Percentiles rank a stretch among this genome's conserved stretches.
phyloP scores from a whole-genome alignment of 1,139 yeast species.

The Protomyces gravidus region DNA sequence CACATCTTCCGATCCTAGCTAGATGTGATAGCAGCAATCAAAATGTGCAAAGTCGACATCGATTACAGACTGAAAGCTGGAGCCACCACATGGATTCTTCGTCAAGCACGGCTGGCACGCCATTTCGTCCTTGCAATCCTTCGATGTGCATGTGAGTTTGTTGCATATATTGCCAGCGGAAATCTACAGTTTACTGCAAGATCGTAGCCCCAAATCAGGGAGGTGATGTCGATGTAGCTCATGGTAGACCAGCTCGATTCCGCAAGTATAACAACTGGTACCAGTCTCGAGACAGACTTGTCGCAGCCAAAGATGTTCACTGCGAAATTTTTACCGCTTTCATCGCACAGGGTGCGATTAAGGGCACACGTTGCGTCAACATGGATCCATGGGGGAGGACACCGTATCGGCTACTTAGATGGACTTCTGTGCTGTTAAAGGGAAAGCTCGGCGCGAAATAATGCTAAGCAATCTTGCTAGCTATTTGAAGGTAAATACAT shows the following conservation, averaged over 20 bases:
- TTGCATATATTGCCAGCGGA: constrained; percentile 4
- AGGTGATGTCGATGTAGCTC: constrained; percentile 19
- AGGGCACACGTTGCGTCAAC: constrained; percentile 14
- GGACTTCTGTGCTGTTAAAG: too few relatives aligned
- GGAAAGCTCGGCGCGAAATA: too few relatives aligned
- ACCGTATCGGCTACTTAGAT: too few relatives aligned
- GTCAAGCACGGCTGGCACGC: constrained; percentile 9
- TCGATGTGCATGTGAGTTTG: constrained; percentile 4
- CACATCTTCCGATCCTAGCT: too few relatives aligned
- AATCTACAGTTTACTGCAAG: constrained; percentile 5
- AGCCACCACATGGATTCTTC: constrained; percentile 15
- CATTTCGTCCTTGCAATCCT: constrained; percentile 9
- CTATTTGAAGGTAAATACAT: too few relatives aligned
- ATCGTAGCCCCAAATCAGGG: constrained; percentile 18
- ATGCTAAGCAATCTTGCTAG: too few relatives aligned
- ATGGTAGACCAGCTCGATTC: constrained; percentile 22
- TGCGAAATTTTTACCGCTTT: constrained; percentile 4
- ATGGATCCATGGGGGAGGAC: too few relatives aligned
- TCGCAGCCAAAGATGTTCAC: constrained; percentile 15
- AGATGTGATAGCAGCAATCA: too few relatives aligned
- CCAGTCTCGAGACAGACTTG: constrained; percentile 1
- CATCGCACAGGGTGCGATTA: constrained; percentile 14
- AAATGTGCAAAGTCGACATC: constrained; percentile 2
- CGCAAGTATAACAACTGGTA: constrained; percentile 16
- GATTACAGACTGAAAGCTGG: too few relatives aligned